A percentile compares a stretch with the other conserved stretches of the same genome.
These are phyloP conservation scores for Mycena galericulata DNA, from an alignment of 768 basidiomycete species.

Conservation along the genomic window DNA sequence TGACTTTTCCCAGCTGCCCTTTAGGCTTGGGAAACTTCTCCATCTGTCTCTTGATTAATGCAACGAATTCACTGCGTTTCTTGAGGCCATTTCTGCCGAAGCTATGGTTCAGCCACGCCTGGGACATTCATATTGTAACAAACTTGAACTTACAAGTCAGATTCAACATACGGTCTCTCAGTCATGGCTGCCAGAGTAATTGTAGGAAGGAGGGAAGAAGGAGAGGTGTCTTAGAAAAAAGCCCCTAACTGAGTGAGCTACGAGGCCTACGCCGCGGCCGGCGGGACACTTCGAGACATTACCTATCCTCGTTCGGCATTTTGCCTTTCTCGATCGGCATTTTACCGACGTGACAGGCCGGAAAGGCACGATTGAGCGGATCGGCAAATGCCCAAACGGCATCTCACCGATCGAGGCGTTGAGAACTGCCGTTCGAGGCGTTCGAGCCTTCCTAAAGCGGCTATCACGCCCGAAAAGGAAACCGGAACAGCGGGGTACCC, in stretches of 20 bases:
- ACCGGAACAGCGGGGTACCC: background rate
- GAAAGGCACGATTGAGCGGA: background rate
- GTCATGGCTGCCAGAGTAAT: background rate
- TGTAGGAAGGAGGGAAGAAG: background rate
- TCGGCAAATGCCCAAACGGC: background rate
- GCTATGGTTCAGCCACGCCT: no score
- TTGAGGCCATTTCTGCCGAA: no score
- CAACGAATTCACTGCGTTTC: no score
- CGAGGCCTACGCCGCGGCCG: no score
- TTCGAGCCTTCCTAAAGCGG: background rate
- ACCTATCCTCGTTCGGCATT: background rate
- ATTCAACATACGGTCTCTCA: background rate
- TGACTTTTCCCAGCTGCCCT: no score
- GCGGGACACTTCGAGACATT: background rate
- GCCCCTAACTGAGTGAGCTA: no score
- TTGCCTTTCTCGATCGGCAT: background rate
- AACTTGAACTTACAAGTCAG: background rate
- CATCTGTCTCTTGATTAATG: no score
- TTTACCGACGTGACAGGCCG: background rate
- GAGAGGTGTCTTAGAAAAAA: no score
- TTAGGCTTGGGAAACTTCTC: no score
- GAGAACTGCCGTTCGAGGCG: background rate
- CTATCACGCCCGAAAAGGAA: slow-evolving; percentile 2
- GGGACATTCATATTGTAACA: no score
- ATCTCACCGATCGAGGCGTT: background rate